Base-by-base conservation (phyloP, 345 rosid species). In the Barbarea vulgaris region DNA sequence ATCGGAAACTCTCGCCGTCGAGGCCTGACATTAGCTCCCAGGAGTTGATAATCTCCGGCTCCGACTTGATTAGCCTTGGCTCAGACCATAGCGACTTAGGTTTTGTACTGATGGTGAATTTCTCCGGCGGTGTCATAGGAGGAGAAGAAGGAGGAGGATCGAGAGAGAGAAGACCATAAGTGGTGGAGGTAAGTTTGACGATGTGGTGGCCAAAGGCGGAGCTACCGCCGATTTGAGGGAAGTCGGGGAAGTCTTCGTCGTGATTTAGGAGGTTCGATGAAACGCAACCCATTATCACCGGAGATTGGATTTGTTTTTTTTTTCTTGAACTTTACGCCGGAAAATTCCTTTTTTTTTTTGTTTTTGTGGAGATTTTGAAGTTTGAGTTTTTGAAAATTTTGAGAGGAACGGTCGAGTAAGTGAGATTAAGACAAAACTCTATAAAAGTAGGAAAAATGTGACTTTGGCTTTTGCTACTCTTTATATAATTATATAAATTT, bases 21-120 rank as follows among this genome's bases (percentile, higher is more conserved):
- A 91, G 91, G 15, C 96, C 89, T 22, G 91, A 89, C 96, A 91
- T 93, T 58, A 93, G 90, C 71, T 91, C 98, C 97, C 94, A 91
- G 2, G 94, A 89, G 80, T 91, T 89, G 41, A 91, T 93, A 64
- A 87, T 78, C 75, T 91, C 94, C 1, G 87, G 89, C 11, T 83
- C 86, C 13, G 85, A 70, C 13, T 81, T 84, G 53, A 84, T 37
- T 12, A 67, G 55, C 48, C 64, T 80, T 14, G 86, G 88, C 6
- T 83, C 89, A 24, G 96, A 84, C 82, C 83, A 80, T 48, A 84
- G 72, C 13, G 86, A 58, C 70, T 78, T 88, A 2, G 88, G 79
- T 37, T 80, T 64, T 1, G 83, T 79, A 72, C 74, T 79, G 39
- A 81, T 73, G 22, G 87, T 74, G 82, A 84, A 68, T n/a, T 89